Evolutionary conservation across 148 eudicot species (phyloP), one percentile per base, ranked within the genome.

Genomic region (Euryodendron excelsum): DNA sequence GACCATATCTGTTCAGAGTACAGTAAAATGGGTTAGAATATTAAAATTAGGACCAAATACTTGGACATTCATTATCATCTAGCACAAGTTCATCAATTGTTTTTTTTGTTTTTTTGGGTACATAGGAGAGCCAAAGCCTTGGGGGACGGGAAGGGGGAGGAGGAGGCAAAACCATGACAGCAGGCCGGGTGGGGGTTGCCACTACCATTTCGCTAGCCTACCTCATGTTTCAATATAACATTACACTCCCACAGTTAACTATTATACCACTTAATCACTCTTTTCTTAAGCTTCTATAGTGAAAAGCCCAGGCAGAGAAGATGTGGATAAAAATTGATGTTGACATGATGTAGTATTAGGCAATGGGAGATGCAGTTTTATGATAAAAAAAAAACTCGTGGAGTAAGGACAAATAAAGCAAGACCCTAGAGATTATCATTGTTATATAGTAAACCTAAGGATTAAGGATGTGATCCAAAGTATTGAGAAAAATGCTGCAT

Each of bases 1-100:
- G 84, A 90, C 97, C 97, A 92, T 69, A 92, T 83, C 97, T 92
- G 86, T 55, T 50, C 80, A 44, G 17, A 82, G 7, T 23, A 68
- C 25, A 17, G 77, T 17, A 1, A 68, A 53, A 34, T 14, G 39
- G 18, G 65, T 37, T 70, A 66, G 50, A 56, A 15, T 1, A 20
- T 6, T n/a, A 72, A 65, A 62, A 47, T 37, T 28, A 69, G 33
- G 59, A 8, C 12, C 21, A 45, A 44, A 36, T 14, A 69, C 33
- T 25, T 18, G 0, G 27, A 50, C 15, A 28, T 14, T 20, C 25
- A 18, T 48, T 25, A 9, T 41, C 74, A 70, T 70, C 5, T 47
- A 28, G 58, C 30, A 47, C 30, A 23, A 7, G 12, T 20, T 12
- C 39, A 1, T 34, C 47, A 12, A 66, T 10, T 34, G 28, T 33